A percentile compares a stretch with the other conserved stretches of the same genome.
Conservation (phyloP, 2,329 filamentous ascomycete species). For the Tolypocladium endophyticum region DNA sequence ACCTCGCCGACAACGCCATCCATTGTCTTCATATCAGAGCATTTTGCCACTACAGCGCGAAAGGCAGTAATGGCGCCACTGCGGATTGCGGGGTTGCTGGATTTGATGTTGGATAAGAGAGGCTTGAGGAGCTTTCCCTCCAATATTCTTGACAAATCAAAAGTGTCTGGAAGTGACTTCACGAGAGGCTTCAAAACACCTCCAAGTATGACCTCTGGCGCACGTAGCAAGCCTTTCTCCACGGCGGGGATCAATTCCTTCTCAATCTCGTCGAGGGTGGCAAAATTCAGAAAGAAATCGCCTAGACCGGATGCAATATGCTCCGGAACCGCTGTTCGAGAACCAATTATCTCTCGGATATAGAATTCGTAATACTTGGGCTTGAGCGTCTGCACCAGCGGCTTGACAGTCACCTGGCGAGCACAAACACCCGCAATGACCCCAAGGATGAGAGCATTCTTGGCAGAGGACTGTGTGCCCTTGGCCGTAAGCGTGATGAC, state of each 20-base stretch:
- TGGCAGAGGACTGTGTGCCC: constrained; percentile 49
- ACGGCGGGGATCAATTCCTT: constrained; percentile 69
- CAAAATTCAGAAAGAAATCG: constrained; percentile 76
- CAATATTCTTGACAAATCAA: constrained; percentile 72
- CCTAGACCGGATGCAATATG: constrained; percentile 64
- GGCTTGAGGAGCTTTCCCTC: constrained; percentile 70
- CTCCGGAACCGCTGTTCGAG: constrained; percentile 56
- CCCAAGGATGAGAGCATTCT: constrained; percentile 69
- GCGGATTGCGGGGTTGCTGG: constrained; percentile 70
- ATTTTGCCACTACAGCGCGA: constrained; percentile 53
- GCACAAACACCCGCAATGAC: constrained; percentile 79
- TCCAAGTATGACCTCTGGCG: constrained; percentile 80
- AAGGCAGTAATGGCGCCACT: constrained; percentile 69
- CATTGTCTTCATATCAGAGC: constrained; percentile 45
- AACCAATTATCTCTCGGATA: constrained; percentile 72
- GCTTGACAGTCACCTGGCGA: constrained; percentile 53
- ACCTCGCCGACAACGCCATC: constrained; percentile 69
- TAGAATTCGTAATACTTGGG: constrained; percentile 73
- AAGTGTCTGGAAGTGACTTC: constrained; percentile 51
- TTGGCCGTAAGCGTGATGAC: constrained; percentile 62
- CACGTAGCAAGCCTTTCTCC: constrained; percentile 79
- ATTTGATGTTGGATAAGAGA: constrained; percentile 82
- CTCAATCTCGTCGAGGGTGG: constrained; percentile 62
- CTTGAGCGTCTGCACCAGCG: constrained; percentile 54
- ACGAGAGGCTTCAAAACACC: constrained; percentile 69